These are phyloP conservation scores for Dujonia santamariae DNA, from an alignment of 1,139 yeast genomes.

Conservation along the genomic window DNA sequence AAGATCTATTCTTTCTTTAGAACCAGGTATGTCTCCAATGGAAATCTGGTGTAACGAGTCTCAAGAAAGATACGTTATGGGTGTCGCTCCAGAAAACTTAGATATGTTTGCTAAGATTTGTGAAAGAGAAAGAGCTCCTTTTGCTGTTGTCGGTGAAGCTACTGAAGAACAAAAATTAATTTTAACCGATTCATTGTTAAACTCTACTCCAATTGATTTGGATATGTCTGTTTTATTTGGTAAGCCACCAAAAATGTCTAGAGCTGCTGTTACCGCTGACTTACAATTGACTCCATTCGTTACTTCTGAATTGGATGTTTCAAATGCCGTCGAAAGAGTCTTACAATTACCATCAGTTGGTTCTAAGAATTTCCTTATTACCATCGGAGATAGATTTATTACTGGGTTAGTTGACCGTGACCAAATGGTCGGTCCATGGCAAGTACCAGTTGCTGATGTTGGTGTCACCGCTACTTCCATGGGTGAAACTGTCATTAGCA, in stretches of 20 bases:
- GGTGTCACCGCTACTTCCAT: slow-evolving; percentile 94
- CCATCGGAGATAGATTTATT: slow-evolving; percentile 96
- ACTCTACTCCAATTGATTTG: slow-evolving; percentile 86
- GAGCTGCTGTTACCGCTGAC: slow-evolving; percentile 66
- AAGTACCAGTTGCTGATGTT: slow-evolving; percentile 98
- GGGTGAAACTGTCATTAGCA: slow-evolving; percentile 62
- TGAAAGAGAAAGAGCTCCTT: slow-evolving; percentile 94
- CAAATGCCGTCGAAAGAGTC: slow-evolving; percentile 80
- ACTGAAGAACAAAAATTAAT: slow-evolving; percentile 81
- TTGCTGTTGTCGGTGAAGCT: slow-evolving; percentile 93
- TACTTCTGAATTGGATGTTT: slow-evolving; percentile 24
- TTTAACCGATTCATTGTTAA: slow-evolving; percentile 73
- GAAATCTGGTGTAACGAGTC: slow-evolving; percentile 99
- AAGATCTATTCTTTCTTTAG: slow-evolving; percentile 85
- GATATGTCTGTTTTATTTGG: slow-evolving; percentile 98
- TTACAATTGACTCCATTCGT: slow-evolving; percentile 51
- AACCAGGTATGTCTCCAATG: slow-evolving; percentile 99
- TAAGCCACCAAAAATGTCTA: slow-evolving; percentile 93
- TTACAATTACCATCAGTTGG: slow-evolving; percentile 92
- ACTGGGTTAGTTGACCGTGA: slow-evolving; percentile 97
- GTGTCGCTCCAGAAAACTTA: slow-evolving; percentile 80
- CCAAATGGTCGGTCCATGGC: slow-evolving; percentile 99
- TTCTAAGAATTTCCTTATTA: slow-evolving; percentile 89
- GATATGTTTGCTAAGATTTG: slow-evolving; percentile 74
- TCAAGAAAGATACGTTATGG: slow-evolving; percentile 95